Evolutionary conservation across 2,329 filamentous ascomycete species (phyloP), one percentile per base, ranked within the genome.

Genomic region (Thielaviopsis cerberus): DNA sequence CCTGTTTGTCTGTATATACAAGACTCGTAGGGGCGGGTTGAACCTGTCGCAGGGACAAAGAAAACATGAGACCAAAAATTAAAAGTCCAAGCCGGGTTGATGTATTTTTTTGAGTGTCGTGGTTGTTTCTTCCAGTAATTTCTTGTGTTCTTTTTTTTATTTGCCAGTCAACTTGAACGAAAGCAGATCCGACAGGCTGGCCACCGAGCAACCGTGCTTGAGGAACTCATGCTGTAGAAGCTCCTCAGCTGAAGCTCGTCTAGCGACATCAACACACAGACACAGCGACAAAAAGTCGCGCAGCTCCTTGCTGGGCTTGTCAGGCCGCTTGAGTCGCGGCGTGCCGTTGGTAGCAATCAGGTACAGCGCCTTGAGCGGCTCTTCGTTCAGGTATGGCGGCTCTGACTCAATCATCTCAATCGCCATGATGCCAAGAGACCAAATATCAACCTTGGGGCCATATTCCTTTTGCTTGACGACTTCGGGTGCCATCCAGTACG

Each of bases 381-480:
- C 91, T 72, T 97, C 92, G 72, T 97, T 97, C 41, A 97, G 80
- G 70, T 98, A 98, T 0, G 92, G 92, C 5, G 92, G 92, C 71
- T 98, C 92, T 20, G 88, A 94, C 70, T 98, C 92, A 67, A 97
- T 97, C 92, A 98, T 96, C 72, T 98, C 92, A 67, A 98, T 97
- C 24, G 92, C 91, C 92, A 97, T 98, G 73, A 98, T 98, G 67
- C 92, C 92, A 62, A 98, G 76, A 27, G 90, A 96, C 92, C 92
- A 98, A 68, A 97, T 95, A 68, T 98, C 92, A 62, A 97, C 92
- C 76, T 97, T 97, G 67, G 87, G 86, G 45, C 91, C 92, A 67
- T 98, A 98, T 71, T 96, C 91, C 75, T 97, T 97, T 70, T 97
- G 92, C 75, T 97, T 97, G 69, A 98, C 92, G 51, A 98, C 92